Base-by-base conservation (phyloP, 805 yeast genomes). In the Saccharomycopsis oosterbeekiorum region DNA sequence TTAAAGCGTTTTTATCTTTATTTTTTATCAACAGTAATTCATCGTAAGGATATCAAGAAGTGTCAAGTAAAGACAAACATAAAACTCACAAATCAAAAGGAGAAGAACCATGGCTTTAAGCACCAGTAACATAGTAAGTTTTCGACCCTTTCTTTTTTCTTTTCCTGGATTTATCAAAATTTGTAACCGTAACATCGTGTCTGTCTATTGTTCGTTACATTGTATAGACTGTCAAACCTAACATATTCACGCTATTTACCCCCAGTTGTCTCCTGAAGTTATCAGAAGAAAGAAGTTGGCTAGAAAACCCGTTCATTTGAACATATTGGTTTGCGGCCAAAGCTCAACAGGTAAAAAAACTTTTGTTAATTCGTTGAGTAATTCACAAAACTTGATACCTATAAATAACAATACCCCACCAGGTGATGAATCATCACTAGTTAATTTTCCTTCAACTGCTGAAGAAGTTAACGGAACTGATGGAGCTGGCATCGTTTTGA, bases 261-360 rank as follows among this genome's bases (percentile, higher is more conserved):
- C 37, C 10, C 37, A 64, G 66, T 56, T 60, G 9, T 69, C 74
- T 3, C 74, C 76, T 5, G 77, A 74, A 59, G 76, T 73, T 60
- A 69, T 82, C 62, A 76, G 85, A 59, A 77, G 86, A 65, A 78
- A 84, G 60, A 86, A 84, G 70, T 83, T 81, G 68, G 81, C 85
- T 60, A 84, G 81, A 67, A 80, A 80, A 68, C 85, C 85, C 9
- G 76, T 83, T 63, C 82, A 81, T 64, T 82, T 88, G 68, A 82
- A 88, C 19, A 71, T 88, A 62, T 79, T 89, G 79, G 82, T 87
- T 17, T 80, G 83, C 59, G 96, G 96, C 3, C 83, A 83, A 62
- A 79, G 83, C 69, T 92, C 92, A 2, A 78, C 85, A 6, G 96
- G 96, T 1, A 84, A 88, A 68, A 80, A 86, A 36, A 81, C 92